phyloP scores from a whole-genome alignment of 495 filamentous ascomycete genomes.

The Lasiosphaeria miniovina region DNA sequence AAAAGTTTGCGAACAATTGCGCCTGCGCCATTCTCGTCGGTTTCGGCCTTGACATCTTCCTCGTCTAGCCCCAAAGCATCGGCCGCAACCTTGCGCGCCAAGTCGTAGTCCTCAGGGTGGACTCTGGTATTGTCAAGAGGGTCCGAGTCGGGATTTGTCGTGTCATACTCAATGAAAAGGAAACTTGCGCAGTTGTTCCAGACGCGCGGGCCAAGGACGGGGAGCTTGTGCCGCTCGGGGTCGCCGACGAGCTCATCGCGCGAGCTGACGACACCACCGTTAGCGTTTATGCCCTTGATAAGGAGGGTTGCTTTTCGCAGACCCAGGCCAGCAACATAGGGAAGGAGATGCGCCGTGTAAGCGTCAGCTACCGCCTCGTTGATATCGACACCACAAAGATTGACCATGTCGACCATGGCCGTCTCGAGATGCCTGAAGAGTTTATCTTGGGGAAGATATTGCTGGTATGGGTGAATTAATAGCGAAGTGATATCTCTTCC shows the following conservation, averaged over 20 bases:
- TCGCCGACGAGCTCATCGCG: slow-evolving; percentile 86
- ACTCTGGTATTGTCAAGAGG: slow-evolving; percentile 95
- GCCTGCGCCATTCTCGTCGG: slow-evolving; percentile 78
- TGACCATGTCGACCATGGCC: slow-evolving; percentile 96
- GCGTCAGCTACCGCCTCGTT: slow-evolving; percentile 80
- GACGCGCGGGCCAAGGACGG: slow-evolving; percentile 82
- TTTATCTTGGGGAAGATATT: slow-evolving; percentile 81
- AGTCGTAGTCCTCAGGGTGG: slow-evolving; percentile 96
- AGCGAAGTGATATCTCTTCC: slow-evolving; percentile 85
- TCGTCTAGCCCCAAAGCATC: slow-evolving; percentile 95
- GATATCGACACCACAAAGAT: slow-evolving; percentile 89
- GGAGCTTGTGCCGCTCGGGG: slow-evolving; percentile 66
- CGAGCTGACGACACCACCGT: slow-evolving; percentile 74
- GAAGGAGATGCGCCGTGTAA: slow-evolving; percentile 80
- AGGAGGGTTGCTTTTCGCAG: slow-evolving; percentile 84
- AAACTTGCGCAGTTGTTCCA: slow-evolving; percentile 98
- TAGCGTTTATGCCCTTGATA: slow-evolving; percentile 84
- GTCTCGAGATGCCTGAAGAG: slow-evolving; percentile 82
- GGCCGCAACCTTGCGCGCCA: slow-evolving; percentile 95
- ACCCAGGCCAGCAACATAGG: slow-evolving; percentile 90
- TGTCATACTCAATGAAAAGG: slow-evolving; percentile 81
- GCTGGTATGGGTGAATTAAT: slow-evolving; percentile 83
- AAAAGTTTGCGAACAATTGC: slow-evolving; percentile 91
- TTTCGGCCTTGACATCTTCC: slow-evolving; percentile 94
- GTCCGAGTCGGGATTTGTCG: slow-evolving; percentile 72